Percentiles rank a stretch among this genome's conserved stretches.
phyloP scores from a whole-genome alignment of 257 asterid genomes.

The Coffea eugenioides region DNA sequence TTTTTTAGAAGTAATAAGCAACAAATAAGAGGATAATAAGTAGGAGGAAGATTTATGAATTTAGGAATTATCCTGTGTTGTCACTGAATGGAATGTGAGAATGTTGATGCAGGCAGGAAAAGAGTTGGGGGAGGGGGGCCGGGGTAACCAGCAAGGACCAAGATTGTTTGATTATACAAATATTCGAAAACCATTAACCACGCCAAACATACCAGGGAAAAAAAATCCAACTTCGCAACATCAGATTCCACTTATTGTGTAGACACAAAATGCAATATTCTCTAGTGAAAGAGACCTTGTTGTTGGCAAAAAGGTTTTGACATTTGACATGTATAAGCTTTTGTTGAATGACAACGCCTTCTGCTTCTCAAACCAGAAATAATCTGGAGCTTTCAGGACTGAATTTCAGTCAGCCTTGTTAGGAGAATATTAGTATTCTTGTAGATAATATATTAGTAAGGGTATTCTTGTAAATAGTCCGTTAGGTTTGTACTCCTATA shows the following conservation, averaged over 20 bases:
- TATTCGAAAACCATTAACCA: background rate
- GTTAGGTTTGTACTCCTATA: too few species aligned
- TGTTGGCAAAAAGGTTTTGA: background rate
- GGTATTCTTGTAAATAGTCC: too few species aligned
- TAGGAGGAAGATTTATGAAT: background rate
- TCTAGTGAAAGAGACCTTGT: background rate
- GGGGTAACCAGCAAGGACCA: background rate
- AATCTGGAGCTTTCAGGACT: background rate
- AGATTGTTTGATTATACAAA: background rate
- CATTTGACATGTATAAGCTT: background rate
- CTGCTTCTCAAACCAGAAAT: background rate
- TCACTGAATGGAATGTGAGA: background rate
- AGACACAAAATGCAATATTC: too few species aligned
- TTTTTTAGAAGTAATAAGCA: background rate
- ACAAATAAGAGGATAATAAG: background rate
- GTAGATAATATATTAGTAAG: too few species aligned
- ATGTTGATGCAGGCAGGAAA: background rate
- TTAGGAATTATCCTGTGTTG: background rate
- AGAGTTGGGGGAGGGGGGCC: background rate
- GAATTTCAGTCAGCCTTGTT: background rate
- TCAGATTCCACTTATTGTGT: background rate
- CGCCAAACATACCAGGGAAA: background rate
- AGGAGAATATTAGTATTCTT: too few species aligned
- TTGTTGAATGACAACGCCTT: background rate
- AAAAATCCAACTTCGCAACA: background rate